Evolutionary conservation across 768 basidiomycete species (phyloP), one percentile per base, ranked within the genome.

Genomic region (Suillus paluster): DNA sequence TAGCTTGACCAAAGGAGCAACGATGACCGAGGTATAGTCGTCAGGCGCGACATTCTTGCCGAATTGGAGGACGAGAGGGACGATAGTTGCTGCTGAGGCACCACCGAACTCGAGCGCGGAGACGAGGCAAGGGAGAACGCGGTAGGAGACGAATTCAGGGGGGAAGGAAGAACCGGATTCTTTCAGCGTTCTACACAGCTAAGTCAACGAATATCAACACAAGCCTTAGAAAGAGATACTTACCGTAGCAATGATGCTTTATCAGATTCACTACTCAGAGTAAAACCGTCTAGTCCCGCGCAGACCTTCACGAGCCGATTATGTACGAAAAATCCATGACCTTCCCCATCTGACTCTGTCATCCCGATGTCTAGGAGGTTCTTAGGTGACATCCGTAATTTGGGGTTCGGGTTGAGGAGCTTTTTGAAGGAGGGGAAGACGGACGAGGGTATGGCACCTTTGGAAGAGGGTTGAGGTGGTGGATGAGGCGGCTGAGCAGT

Each of bases 241-340:
- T 64, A 90, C 92, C 86, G 85, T 42, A 98, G 81, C 12, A 98
- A 77, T 0, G 78, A 68, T 0, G 79, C 78, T 68, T 95, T 95
- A 61, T 99, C 97, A 4, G 82, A 80, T 68, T 99, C 97, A 62
- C 84, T 86, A 14, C 83, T 84, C 34, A 99, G 77, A 14, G 86
- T 84, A 71, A 99, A 98, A 63, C 88, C 89, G 64, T 96, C 95
- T 19, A 99, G 77, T 0, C 93, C 91, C 33, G 85, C 79, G 55
- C 95, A 95, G 15, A 97, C 86, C 71, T 88, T 90, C 27, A 96
- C 90, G 6, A 98, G 81, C 34, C 86, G 83, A 73, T 99, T 99
- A 23, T 80, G 79, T 2, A 83, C 78, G 75, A 97, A 99, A 75
- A 97, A 97, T 0, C 94, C 95, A 0, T 79, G 73, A 2, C 81